phyloP scores from a whole-genome alignment of 331 rosid genomes.

The Quercus tomentella region DNA sequence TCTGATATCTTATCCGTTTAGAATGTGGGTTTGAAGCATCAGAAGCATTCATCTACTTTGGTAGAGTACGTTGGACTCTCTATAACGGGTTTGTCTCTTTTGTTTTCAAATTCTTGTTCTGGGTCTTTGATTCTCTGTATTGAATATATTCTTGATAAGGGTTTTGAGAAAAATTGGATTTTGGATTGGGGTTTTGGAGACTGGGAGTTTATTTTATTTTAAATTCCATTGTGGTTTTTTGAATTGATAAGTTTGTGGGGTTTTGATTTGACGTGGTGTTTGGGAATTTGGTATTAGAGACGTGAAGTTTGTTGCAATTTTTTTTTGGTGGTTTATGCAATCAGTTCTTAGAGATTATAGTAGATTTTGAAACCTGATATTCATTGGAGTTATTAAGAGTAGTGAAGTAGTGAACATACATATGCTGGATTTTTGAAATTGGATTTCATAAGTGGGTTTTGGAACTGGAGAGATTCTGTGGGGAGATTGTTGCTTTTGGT shows the following conservation, averaged over 20 bases:
- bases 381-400: slow-evolving; percentile 18
- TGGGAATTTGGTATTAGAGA: background rate
- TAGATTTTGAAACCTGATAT: slow-evolving; percentile 25
- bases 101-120: slow-evolving; percentile 27
- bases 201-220: slow-evolving; percentile 3
- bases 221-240: background rate
- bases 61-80: background rate
- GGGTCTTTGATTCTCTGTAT: slow-evolving; percentile 21
- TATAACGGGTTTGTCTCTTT: slow-evolving; percentile 40
- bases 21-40: slow-evolving; percentile 32
- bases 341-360: background rate
- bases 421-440: slow-evolving; percentile 2
- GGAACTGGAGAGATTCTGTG: slow-evolving; percentile 12
- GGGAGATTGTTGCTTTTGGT: slow-evolving; percentile 13
- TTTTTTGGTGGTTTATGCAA: background rate
- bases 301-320: background rate
- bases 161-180: slow-evolving; percentile 23
- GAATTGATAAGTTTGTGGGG: slow-evolving; percentile 14
- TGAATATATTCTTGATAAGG: slow-evolving; percentile 26
- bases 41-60: background rate
- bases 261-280: slow-evolving; percentile 1
- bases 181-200: slow-evolving; percentile 24
- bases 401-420: slow-evolving; percentile 9
- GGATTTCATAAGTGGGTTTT: slow-evolving; percentile 19
- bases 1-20: slow-evolving; percentile 1